phyloP scores from a whole-genome alignment of 2,329 filamentous ascomycete species.

The Aspergillus sp. region DNA sequence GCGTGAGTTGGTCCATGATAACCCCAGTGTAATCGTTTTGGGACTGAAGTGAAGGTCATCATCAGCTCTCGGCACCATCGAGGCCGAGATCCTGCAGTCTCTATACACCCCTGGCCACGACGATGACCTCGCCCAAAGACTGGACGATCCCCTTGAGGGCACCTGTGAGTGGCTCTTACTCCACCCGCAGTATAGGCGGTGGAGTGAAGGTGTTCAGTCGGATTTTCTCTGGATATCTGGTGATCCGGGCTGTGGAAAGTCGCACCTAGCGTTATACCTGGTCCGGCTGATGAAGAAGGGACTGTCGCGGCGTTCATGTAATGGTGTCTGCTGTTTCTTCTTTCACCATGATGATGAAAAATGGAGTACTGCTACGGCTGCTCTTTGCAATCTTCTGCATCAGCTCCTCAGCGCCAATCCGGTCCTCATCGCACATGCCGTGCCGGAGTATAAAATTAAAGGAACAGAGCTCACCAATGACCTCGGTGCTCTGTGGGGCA shows the following conservation, averaged over 20 bases:
- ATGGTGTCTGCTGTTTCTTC: conserved; percentile 40
- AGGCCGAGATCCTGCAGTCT: too few relatives aligned
- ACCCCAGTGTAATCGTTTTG: too few relatives aligned
- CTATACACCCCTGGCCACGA: too few relatives aligned
- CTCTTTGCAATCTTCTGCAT: conserved; percentile 39
- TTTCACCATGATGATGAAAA: conserved; percentile 45
- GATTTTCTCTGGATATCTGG: conserved; percentile 29
- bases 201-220: conserved; percentile 18
- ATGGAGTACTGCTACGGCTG: conserved; percentile 29
- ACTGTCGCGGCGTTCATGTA: neutral
- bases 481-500: conserved; percentile 33
- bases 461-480: neutral
- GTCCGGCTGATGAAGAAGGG: conserved; percentile 4
- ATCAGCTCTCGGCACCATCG: too few relatives aligned
- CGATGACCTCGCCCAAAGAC: too few relatives aligned
- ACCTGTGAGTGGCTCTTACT: conserved; percentile 35
- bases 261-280: conserved; percentile 22
- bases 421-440: too few relatives aligned
- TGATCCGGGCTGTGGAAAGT: conserved; percentile 31
- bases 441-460: too few relatives aligned
- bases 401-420: conserved; percentile 33
- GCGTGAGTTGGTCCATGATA: too few relatives aligned
- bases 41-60: too few relatives aligned
- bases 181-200: conserved; percentile 24
- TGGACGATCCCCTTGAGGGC: conserved; percentile 1